These are phyloP conservation scores for Aspergillus transmontanensis DNA, from an alignment of 2,329 filamentous ascomycete genomes.

Conservation along the genomic window DNA sequence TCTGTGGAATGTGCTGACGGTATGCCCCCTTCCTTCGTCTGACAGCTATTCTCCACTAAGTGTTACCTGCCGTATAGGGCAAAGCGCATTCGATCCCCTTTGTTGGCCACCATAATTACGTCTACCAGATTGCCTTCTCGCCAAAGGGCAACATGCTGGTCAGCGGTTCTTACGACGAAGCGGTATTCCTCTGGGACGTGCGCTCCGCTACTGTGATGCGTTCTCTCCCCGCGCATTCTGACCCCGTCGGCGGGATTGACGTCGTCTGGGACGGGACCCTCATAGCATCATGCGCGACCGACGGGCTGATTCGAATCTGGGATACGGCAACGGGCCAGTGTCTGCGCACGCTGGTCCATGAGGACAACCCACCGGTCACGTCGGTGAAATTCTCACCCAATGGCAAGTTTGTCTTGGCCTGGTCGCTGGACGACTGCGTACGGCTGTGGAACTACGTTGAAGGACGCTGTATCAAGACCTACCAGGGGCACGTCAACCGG, in stretches of 20 bases:
- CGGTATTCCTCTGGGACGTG: conserved; percentile 96
- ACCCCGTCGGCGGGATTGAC: conserved; percentile 91
- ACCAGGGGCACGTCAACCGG: conserved; percentile 85
- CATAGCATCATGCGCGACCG: conserved; percentile 86
- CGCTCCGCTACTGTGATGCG: conserved; percentile 85
- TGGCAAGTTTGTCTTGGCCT: conserved; percentile 88
- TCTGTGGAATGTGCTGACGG: conserved; percentile 74
- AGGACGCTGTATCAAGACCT: conserved; percentile 92
- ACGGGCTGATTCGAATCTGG: conserved; percentile 93
- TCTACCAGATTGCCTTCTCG: conserved; percentile 92
- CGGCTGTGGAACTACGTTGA: conserved; percentile 94
- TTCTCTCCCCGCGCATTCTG: conserved; percentile 88
- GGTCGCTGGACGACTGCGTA: conserved; percentile 85
- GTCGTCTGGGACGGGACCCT: conserved; percentile 91
- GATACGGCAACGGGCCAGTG: conserved; percentile 95
- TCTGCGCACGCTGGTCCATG: conserved; percentile 89
- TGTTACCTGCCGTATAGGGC: conserved; percentile 36
- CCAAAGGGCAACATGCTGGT: conserved; percentile 97
- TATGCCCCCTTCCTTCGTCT: conserved; percentile 24
- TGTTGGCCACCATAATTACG: conserved; percentile 91
- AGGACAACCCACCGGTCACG: conserved; percentile 89
- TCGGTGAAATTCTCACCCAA: conserved; percentile 93
- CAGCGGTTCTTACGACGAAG: conserved; percentile 94
- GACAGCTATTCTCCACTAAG: not conserved
- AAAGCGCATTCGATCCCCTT: conserved; percentile 64